Percentiles rank a stretch among this genome's conserved stretches.
phyloP scores from a whole-genome alignment of 306 rosid species.

The Vigna angularis region DNA sequence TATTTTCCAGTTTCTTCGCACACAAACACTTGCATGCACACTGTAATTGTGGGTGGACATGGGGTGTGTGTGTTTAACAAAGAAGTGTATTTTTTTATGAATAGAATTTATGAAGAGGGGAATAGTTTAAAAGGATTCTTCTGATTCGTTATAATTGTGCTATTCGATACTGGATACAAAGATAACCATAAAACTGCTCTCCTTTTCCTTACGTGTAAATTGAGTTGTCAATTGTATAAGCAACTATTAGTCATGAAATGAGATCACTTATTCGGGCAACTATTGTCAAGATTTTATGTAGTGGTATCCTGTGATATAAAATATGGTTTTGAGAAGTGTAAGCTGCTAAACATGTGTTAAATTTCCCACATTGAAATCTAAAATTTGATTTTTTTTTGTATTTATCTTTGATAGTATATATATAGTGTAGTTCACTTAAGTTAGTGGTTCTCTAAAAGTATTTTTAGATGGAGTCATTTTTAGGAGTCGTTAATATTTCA shows the following conservation, averaged over 20 bases:
- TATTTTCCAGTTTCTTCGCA: background rate
- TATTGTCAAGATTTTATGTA: slow-evolving; percentile 13
- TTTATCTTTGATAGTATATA: background rate
- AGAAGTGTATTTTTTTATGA: background rate
- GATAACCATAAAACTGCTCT: slow-evolving; percentile 15
- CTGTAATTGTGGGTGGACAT: slow-evolving; percentile 25
- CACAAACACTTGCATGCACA: background rate
- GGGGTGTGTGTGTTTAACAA: slow-evolving; percentile 25
- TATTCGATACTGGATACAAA: slow-evolving; percentile 15
- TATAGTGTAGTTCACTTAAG: slow-evolving; percentile 24
- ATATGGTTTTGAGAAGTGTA: slow-evolving; percentile 29
- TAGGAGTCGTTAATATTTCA: background rate
- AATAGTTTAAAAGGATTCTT: slow-evolving; percentile 22
- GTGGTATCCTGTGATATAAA: slow-evolving; percentile 21
- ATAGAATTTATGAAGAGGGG: background rate
- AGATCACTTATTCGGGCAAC: slow-evolving; percentile 17
- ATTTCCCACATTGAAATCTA: slow-evolving; percentile 17
- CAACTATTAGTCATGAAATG: slow-evolving; percentile 16
- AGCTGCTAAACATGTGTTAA: slow-evolving; percentile 21
- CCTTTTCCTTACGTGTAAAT: slow-evolving; percentile 6
- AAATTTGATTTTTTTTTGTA: background rate
- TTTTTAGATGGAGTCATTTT: background rate
- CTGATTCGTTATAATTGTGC: slow-evolving; percentile 19
- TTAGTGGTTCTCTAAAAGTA: slow-evolving; percentile 20
- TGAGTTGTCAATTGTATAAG: slow-evolving; percentile 10